phyloP scores from a whole-genome alignment of 345 rosid species.

The Stellera chamaejasme region DNA sequence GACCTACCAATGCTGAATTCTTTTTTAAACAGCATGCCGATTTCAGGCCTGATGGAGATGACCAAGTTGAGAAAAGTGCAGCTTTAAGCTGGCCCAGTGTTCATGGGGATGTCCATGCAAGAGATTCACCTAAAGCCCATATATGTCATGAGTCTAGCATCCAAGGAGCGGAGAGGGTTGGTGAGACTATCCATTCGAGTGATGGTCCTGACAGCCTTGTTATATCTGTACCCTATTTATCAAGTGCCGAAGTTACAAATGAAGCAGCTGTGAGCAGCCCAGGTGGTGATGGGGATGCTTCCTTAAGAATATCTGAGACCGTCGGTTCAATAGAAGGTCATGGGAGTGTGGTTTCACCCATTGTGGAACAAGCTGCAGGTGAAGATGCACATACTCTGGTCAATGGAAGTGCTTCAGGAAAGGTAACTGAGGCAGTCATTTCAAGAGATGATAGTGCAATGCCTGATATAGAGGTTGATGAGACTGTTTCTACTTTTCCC shows the following conservation, averaged over 20 bases:
- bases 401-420: constrained; percentile 4
- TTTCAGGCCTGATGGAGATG: constrained; percentile 17
- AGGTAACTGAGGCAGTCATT: constrained; percentile 11
- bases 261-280: background rate
- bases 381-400: constrained; percentile 9
- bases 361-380: constrained; percentile 16
- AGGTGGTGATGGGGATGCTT: constrained; percentile 3
- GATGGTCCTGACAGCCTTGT: constrained; percentile 2
- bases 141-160: constrained; percentile 3
- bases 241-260: background rate
- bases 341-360: constrained; percentile 5
- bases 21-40: constrained; percentile 15
- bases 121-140: constrained; percentile 5
- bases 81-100: constrained; percentile 16
- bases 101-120: constrained; percentile 7
- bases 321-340: constrained; percentile 6
- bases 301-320: constrained; percentile 7
- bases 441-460: constrained; percentile 15
- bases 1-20: constrained; percentile 12
- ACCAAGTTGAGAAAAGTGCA: constrained; percentile 13
- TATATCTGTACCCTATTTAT: background rate
- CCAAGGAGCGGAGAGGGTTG: background rate
- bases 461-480: constrained; percentile 11
- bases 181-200: constrained; percentile 2
- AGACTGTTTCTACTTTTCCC: background rate